These are phyloP conservation scores for Trichoderma simmonsii DNA, from an alignment of 2,329 filamentous ascomycete species.

Conservation along the genomic window DNA sequence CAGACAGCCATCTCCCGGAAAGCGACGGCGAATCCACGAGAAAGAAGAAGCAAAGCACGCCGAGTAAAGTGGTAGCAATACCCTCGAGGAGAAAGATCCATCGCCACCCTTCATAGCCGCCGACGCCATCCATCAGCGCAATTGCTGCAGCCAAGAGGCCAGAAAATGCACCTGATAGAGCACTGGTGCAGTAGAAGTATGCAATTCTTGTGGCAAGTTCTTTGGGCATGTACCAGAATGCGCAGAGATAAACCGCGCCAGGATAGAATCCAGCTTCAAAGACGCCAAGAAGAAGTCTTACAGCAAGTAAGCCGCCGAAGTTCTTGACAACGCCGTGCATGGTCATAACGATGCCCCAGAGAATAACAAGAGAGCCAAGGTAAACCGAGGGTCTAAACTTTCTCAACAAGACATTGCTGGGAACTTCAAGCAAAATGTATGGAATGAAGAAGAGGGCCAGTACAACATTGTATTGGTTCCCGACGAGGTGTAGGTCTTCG, in stretches of 20 bases:
- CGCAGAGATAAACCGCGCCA: slow-evolving; percentile 63
- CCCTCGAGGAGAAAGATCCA: slow-evolving; percentile 82
- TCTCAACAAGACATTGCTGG: slow-evolving; percentile 19
- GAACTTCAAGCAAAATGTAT: slow-evolving; percentile 22
- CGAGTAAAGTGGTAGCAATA: slow-evolving; percentile 57
- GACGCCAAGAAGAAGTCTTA: slow-evolving; percentile 79
- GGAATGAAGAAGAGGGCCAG: slow-evolving; percentile 27
- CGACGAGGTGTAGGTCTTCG: slow-evolving; percentile 23
- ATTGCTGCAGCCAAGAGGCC: slow-evolving; percentile 82
- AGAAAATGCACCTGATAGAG: slow-evolving; percentile 77
- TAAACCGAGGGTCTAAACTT: slow-evolving; percentile 1
- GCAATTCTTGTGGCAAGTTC: slow-evolving; percentile 90
- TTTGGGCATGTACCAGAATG: slow-evolving; percentile 83
- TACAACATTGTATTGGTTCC: slow-evolving; percentile 23
- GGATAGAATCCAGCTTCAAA: slow-evolving; percentile 60
- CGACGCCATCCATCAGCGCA: slow-evolving; percentile 73
- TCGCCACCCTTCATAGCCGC: slow-evolving; percentile 71
- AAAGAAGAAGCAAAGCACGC: slow-evolving; percentile 62
- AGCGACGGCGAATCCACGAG: slow-evolving; percentile 66
- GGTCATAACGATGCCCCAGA: slow-evolving; percentile 6
- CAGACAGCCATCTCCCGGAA: slow-evolving; percentile 33
- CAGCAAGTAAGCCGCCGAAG: slow-evolving; percentile 72
- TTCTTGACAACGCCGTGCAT: slow-evolving; percentile 73
- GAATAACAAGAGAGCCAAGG: not conserved
- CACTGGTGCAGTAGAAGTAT: slow-evolving; percentile 89